phyloP scores from a whole-genome alignment of 768 basidiomycete species.

The Boletus speciosus region DNA sequence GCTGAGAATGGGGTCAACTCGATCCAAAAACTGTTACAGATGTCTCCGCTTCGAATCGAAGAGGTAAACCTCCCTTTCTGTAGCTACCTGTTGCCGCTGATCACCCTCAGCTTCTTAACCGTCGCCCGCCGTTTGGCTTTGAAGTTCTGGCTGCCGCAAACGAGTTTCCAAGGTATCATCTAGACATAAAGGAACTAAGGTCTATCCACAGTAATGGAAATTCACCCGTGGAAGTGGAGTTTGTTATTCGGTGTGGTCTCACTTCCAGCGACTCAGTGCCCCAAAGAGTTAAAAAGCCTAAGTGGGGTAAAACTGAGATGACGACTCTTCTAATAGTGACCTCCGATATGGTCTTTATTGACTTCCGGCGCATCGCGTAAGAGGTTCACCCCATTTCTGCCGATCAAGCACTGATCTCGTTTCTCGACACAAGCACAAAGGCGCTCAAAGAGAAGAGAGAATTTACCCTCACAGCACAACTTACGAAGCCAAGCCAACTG shows the following conservation, averaged over 20 bases:
- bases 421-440: slow-evolving; percentile 53
- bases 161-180: slow-evolving; percentile 63
- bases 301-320: slow-evolving; percentile 48
- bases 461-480: slow-evolving; percentile 54
- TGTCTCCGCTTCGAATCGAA: slow-evolving; percentile 62
- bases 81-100: slow-evolving; percentile 1
- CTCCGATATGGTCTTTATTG: slow-evolving; percentile 70
- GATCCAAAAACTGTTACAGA: slow-evolving; percentile 51
- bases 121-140: slow-evolving; percentile 69
- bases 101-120: slow-evolving; percentile 59
- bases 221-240: slow-evolving; percentile 52
- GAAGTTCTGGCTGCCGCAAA: slow-evolving; percentile 58
- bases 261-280: slow-evolving; percentile 28
- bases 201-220: slow-evolving; percentile 43
- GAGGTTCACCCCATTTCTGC: slow-evolving; percentile 14
- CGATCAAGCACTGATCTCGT: slow-evolving; percentile 1
- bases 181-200: slow-evolving; percentile 49
- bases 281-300: slow-evolving; percentile 45
- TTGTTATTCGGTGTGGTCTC: slow-evolving; percentile 58
- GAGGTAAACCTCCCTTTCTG: slow-evolving; percentile 37
- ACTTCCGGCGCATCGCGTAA: slow-evolving; percentile 78
- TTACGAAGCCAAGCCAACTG: slow-evolving; percentile 75
- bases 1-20: slow-evolving; percentile 69
- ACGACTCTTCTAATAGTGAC: slow-evolving; percentile 72
- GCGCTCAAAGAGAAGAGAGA: slow-evolving; percentile 54